Conservation (phyloP, 2,329 filamentous ascomycete species). For the Talaromyces piceae region DNA sequence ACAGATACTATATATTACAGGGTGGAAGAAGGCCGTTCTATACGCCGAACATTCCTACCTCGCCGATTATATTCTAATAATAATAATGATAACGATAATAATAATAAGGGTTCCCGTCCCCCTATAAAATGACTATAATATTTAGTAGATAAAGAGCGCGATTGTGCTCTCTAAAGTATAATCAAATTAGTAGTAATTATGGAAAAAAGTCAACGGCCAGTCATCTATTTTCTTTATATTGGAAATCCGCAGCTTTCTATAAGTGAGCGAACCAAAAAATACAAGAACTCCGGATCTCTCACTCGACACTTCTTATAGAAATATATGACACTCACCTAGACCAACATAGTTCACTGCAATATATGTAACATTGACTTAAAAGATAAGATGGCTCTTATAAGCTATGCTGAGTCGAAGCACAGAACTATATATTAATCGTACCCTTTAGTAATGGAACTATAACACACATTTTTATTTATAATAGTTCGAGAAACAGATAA, state of each 20-base stretch:
- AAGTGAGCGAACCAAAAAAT: background rate
- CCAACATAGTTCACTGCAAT: background rate
- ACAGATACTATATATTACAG: background rate
- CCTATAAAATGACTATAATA: background rate
- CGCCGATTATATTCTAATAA: background rate
- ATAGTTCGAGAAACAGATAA: too few relatives aligned
- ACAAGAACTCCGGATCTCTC: background rate
- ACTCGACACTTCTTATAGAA: background rate
- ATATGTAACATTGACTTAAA: background rate
- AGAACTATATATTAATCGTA: background rate
- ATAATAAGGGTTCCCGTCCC: background rate
- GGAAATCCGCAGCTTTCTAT: background rate
- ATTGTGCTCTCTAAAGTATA: background rate
- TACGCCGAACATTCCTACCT: background rate
- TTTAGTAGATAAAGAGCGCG: background rate
- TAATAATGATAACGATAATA: too few relatives aligned
- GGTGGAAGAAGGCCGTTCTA: background rate
- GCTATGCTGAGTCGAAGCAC: background rate
- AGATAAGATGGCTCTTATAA: background rate
- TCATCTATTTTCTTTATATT: background rate
- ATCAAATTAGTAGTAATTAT: background rate
- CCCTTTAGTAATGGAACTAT: background rate
- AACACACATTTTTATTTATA: background rate
- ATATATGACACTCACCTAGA: background rate
- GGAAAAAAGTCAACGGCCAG: background rate